Evolutionary conservation across 1,284 basidiomycete species (phyloP).

Genomic region (Microbotryomycetes sp.): DNA sequence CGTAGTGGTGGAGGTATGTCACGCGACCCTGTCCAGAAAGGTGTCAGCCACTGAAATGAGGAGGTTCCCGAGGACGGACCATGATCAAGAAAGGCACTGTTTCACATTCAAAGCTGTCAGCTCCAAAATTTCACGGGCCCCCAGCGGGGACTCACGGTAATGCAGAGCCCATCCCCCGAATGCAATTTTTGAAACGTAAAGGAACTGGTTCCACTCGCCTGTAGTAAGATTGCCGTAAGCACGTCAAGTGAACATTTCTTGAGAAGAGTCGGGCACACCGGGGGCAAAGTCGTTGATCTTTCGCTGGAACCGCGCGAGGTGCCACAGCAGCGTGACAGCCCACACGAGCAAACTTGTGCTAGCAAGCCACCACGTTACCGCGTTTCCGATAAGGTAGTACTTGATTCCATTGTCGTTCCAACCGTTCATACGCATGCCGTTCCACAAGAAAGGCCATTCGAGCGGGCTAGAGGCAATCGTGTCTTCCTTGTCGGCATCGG

Average conservation of each 20-base stretch:
- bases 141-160: constrained; percentile 56
- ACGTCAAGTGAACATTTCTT: too few relatives aligned
- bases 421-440: constrained; percentile 92
- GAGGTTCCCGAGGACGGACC: constrained; percentile 52
- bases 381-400: constrained; percentile 90
- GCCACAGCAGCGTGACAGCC: constrained; percentile 54
- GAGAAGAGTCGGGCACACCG: constrained; percentile 47
- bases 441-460: constrained; percentile 88
- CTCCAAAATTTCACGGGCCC: too few relatives aligned
- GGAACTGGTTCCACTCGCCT: constrained; percentile 88
- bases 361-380: constrained; percentile 85
- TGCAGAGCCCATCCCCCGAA: constrained; percentile 89
- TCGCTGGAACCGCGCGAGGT: constrained; percentile 76
- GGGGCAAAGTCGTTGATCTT: constrained; percentile 84
- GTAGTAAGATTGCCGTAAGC: too few relatives aligned
- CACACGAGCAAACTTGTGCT: constrained; percentile 59
- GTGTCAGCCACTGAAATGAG: background rate
- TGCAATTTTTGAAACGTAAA: constrained; percentile 86
- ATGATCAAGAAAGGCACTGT: constrained; percentile 90
- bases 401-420: constrained; percentile 85
- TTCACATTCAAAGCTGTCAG: background rate
- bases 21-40: constrained; percentile 44
- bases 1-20: constrained; percentile 83
- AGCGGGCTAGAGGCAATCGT: constrained; percentile 84
- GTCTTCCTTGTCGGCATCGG: constrained; percentile 96